Base-by-base conservation (phyloP, 2,329 filamentous ascomycete genomes). In the Uncinocarpus reesii region DNA sequence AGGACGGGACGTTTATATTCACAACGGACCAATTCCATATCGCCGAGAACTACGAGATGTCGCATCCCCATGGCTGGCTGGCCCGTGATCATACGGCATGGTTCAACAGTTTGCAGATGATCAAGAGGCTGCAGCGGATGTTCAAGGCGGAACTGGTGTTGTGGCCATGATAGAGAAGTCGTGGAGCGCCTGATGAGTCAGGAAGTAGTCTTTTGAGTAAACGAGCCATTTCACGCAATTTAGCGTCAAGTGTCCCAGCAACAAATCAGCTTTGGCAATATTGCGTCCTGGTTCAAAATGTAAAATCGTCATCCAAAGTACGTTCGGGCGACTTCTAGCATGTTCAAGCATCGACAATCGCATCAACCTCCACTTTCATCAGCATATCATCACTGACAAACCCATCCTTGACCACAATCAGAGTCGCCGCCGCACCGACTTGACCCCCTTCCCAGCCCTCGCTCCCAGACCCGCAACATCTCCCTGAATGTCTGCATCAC, bases 11-110 rank as follows among this genome's bases (percentile, higher is more conserved):
- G 0, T 69, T 63, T 42, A 64, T 71, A 45, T 69, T 62, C 56
- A 70, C 65, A 1, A 62, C 60, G 0, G 68, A 70, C 52, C 65
- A 68, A 44, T 69, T 61, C 51, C 65, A 68, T 52, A 55, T 69
- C 1, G 50, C 47, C 2, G 68, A 71, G 48, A 70, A 70, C 38
- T 69, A 64, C 49, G 59, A 65, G 35, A 29, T 57, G 10, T 56
- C 54, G 1, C 56, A 61, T 42, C 60, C 63, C 0, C 65, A 69
- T 31, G 67, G 66, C 0, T 63, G 65, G 54, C 51, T 66, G 28
- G 57, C 61, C 3, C 54, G 65, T 15, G 65, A 69, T 47, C 62
- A 70, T 51, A 59, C 56, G 45, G 61, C 61, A 1, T 69, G 65
- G 66, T 57, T 62, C 41, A 56, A 57, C 28, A 64, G 61, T 45